Base-by-base conservation (phyloP, 2,329 filamentous ascomycete species). In the Pestalotiopsis sp. region DNA sequence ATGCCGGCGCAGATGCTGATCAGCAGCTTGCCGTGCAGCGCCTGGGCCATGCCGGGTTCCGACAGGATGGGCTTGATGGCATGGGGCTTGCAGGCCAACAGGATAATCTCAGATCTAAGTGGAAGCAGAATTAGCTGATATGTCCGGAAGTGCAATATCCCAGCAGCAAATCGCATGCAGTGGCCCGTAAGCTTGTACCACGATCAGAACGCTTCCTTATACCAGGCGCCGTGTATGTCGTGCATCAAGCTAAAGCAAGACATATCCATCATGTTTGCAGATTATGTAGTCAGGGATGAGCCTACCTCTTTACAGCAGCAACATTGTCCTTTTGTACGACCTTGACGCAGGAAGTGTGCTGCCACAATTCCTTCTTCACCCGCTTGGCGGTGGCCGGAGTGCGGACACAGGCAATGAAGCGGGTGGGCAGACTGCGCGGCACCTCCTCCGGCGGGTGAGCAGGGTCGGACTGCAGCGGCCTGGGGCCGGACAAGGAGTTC, bases 1-100 rank as follows among this genome's bases (percentile, higher is more conserved):
- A 96, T 88, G 68, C 94, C 94, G 4, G 93, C 93, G 70, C 92
- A 89, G 73, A 97, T 94, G 75, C 89, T 93, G 78, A 97, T 91
- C 52, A 97, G 84, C 4, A 97, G 86, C 80, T 97, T 97, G 58
- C 92, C 93, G 69, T 88, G 83, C 14, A 97, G 86, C 1, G 93
- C 94, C 71, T 91, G 87, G 65, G 85, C 84, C 83, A 97, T 92
- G 61, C 91, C 92, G 2, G 88, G 81, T 69, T 87, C 88, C 67
- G 84, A 83, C 1, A 97, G 86, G 59, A 97, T 87, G 14, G 89
- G 88, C 69, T 87, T 84, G 70, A 93, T 89, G 84, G 91, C 91
- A 77, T 92, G 88, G 1, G 94, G 92, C 81, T 97, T 96, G 85
- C 94, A 97, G 38, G 90, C 89, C 1, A 97, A 86, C 27, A 97